Evolutionary conservation across 225 moss, liverwort and hornwort genomes (phyloP), one percentile per base, ranked within the genome.

Genomic region (Pleurozium schreberi): DNA sequence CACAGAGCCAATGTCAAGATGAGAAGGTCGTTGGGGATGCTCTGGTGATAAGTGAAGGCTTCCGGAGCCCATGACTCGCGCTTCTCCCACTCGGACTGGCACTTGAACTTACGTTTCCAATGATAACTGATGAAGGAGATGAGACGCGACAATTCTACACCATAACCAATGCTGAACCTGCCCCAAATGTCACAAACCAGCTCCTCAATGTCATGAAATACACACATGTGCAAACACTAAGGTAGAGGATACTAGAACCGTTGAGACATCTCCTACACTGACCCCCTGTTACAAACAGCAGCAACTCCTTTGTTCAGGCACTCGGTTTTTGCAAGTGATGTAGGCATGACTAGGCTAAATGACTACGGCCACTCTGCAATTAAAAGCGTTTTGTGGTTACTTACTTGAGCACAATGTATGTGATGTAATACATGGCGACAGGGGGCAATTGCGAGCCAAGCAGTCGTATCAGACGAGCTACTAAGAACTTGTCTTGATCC

Each of bases 31-130:
- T 96, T 97, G 36, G 98, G 98, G 71, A 98, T 89, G 79, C 87
- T 85, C 45, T 94, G 93, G 68, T 96, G 87, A 67, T 98, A 98
- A 11, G 86, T 85, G 74, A 98, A 93, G 36, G 97, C 87, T 49
- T 96, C 96, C 12, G 98, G 98, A 84, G 92, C 91, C 98, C 98
- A 98, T 10, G 97, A 95, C 59, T 93, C 96, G 71, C 91, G 89
- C 30, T 95, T 80, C 88, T 98, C 98, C 90, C 93, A 91, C 68
- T 98, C 96, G 30, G 96, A 92, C 86, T 96, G 97, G 92, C 94
- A 91, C 79, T 92, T 91, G 85, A 87, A 96, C 88, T 88, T 96
- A 36, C 95, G 94, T 81, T 95, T 96, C 74, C 95, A 84, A 80
- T 96, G 95, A 59, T 87, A 98, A 55, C 93, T 88, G 80, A 94